Evolutionary conservation across 2,329 filamentous ascomycete species (phyloP).

Genomic region (Neonectria hederae): DNA sequence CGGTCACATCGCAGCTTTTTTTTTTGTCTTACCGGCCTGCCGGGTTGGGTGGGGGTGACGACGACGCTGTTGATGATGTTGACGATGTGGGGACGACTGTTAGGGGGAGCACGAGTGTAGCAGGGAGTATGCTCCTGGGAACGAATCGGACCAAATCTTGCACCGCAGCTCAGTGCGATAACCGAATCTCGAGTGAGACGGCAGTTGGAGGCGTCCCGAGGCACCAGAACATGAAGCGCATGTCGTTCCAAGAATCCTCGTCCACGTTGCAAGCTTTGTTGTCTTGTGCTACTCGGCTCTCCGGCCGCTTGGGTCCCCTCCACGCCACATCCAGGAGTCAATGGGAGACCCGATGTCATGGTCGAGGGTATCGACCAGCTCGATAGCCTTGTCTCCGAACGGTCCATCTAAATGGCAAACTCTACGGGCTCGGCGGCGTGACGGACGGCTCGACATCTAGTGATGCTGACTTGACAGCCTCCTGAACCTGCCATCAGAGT

Average conservation of each 20-base stretch:
- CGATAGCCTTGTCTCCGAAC: background rate
- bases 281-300: background rate
- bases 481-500: background rate
- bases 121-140: background rate
- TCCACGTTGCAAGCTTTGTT: background rate
- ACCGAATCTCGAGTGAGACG: background rate
- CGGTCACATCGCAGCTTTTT: background rate
- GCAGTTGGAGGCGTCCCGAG: background rate
- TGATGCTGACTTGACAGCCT: background rate
- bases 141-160: background rate
- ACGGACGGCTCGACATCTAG: background rate
- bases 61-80: background rate
- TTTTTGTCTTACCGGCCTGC: background rate
- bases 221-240: background rate
- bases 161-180: conserved; percentile 17
- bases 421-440: conserved; percentile 5
- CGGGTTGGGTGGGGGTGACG: background rate
- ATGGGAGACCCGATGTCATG: background rate
- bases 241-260: background rate
- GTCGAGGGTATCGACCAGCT: background rate
- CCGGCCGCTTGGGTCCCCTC: background rate
- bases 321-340: background rate
- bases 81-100: background rate
- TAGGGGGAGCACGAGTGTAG: background rate
- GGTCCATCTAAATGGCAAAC: background rate